These are phyloP conservation scores for Peniophora sp. DNA, from an alignment of 1,284 basidiomycete genomes.

Conservation along the genomic window DNA sequence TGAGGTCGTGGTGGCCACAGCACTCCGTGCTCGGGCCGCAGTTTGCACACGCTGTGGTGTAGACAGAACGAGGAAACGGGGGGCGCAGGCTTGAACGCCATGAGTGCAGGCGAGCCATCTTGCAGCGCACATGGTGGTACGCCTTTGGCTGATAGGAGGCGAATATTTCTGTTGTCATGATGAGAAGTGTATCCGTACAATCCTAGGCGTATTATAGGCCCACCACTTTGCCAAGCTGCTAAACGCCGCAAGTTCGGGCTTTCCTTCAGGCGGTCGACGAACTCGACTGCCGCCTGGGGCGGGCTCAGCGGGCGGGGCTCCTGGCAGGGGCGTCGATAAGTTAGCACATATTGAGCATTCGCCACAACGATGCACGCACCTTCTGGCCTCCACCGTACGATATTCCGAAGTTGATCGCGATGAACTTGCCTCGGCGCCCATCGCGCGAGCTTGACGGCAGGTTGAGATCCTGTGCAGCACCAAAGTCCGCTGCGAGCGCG, in stretches of 20 bases:
- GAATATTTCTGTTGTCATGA: neutral
- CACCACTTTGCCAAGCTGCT: neutral
- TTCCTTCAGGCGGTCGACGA: neutral
- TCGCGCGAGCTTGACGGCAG: neutral
- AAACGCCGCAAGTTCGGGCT: neutral
- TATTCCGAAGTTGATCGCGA: neutral
- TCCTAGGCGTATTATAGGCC: no score
- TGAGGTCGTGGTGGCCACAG: neutral
- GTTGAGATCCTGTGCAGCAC: neutral
- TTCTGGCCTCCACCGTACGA: constrained; percentile 4
- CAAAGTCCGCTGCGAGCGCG: neutral
- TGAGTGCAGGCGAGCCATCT: neutral
- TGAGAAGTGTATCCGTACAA: neutral
- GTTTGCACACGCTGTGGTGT: constrained; percentile 13
- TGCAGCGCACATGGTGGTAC: neutral
- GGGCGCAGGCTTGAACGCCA: neutral
- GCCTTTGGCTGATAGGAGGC: constrained; percentile 1
- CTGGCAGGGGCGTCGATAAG: neutral
- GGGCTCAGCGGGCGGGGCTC: neutral
- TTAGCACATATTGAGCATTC: no score
- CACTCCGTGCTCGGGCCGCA: constrained; percentile 10
- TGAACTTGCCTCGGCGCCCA: constrained; percentile 1
- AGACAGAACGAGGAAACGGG: constrained; percentile 8
- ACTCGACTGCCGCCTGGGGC: neutral
- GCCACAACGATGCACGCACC: neutral